These are phyloP conservation scores for Fusarium ambrosium DNA, from an alignment of 2,329 filamentous ascomycete genomes.

Conservation along the genomic window DNA sequence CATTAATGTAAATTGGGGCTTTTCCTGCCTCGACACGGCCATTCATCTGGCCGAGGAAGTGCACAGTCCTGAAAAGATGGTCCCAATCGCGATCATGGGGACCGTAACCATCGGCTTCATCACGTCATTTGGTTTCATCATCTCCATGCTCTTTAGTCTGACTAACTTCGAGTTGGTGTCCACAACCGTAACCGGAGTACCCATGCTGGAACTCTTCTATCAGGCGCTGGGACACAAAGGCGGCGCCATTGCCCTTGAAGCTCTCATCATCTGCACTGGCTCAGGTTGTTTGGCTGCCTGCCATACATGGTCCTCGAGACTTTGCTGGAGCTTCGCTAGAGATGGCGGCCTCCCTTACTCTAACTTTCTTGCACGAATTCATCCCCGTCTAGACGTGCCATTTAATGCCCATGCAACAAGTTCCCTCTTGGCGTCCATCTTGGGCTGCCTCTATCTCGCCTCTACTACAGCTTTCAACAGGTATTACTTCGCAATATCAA, in stretches of 20 bases:
- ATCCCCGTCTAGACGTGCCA: background rate
- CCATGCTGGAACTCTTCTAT: conserved; percentile 22
- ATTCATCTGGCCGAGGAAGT: conserved; percentile 4
- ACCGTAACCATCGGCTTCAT: conserved; percentile 3
- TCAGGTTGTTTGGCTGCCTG: conserved; percentile 19
- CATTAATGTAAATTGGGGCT: background rate
- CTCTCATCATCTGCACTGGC: conserved; percentile 10
- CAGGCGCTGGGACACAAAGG: conserved; percentile 3
- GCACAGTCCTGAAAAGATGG: conserved; percentile 3
- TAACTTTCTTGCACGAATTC: background rate
- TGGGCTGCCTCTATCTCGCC: background rate
- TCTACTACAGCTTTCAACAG: background rate
- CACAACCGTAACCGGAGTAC: conserved; percentile 14
- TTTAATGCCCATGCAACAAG: background rate
- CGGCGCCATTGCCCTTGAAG: conserved; percentile 16
- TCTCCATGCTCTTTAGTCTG: background rate
- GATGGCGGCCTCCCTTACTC: conserved; percentile 20
- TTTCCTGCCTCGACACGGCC: background rate
- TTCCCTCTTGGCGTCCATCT: background rate
- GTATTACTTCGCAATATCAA: background rate
- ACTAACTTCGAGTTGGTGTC: conserved; percentile 12
- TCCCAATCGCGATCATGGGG: conserved; percentile 10
- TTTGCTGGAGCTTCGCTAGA: conserved; percentile 26
- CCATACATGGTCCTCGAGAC: conserved; percentile 20
- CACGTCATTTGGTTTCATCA: conserved; percentile 4